Base-by-base conservation (phyloP, 176 grass and related monocot genomes). In the Avena atlantica region DNA sequence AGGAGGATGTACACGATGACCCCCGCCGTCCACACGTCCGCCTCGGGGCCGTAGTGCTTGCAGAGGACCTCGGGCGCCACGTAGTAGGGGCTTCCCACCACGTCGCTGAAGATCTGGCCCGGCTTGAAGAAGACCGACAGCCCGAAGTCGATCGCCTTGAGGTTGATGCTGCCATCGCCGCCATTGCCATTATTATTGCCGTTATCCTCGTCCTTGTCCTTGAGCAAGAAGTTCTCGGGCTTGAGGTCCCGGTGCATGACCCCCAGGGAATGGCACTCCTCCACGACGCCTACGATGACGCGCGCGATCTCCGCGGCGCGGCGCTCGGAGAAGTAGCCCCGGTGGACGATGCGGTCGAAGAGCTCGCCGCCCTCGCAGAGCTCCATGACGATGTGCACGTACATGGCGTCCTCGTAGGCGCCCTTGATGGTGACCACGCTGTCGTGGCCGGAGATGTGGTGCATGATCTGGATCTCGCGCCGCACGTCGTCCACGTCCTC, bases 331-430 rank as follows among this genome's bases (percentile, higher is more conserved):
- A 92, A 95, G 83, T 95, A 88, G 3, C 93, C 89, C 1, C 60
- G 44, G 24, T 77, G 49, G 0, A 98, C 84, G 78, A 98, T 98
- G 11, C 91, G 88, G 84, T 98, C 96, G 84, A 98, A 98, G 19
- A 98, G 86, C 79, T 98, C 96, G 15, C 96, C 96, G 74, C 96
- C 96, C 73, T 89, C 93, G 67, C 93, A 98, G 40, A 98, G 93
- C 81, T 98, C 96, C 96, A 93, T 98, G 4, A 98, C 89, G 60
- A 98, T 95, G 82, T 98, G 93, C 13, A 98, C 93, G 53, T 89
- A 92, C 7, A 85, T 76, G 36, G 82, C 15, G 84, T 92, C 91
- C 93, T 95, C 93, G 84, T 92, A 92, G 16, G 93, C 93, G 49
- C 93, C 93, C 81, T 89, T 92, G 86, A 95, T 95, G 76, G 88